Conservation (phyloP, 1,139 yeast species). For the Taphrina confusa region DNA sequence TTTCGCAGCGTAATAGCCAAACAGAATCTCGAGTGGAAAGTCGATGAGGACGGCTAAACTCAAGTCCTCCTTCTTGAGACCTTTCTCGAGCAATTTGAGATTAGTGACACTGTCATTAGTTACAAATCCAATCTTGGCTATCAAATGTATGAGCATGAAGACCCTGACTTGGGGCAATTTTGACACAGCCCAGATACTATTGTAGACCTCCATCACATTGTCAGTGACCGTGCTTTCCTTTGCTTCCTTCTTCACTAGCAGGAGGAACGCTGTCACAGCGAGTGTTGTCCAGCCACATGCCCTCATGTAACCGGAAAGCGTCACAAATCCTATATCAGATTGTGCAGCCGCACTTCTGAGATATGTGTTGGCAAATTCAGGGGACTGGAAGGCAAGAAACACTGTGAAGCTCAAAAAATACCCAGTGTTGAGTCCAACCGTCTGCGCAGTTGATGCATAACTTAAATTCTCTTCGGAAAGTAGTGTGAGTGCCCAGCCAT, state of each 20-base stretch:
- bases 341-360: conserved; percentile 58
- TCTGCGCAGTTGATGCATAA: conserved; percentile 97
- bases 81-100: conserved; percentile 85
- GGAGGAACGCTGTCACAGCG: conserved; percentile 63
- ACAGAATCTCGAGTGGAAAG: conserved; percentile 91
- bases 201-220: conserved; percentile 58
- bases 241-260: conserved; percentile 47
- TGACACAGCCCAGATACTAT: conserved; percentile 73
- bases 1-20: conserved; percentile 93
- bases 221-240: conserved; percentile 48
- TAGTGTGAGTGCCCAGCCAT: conserved; percentile 96
- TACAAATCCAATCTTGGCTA: conserved; percentile 89
- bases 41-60: conserved; percentile 91
- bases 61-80: conserved; percentile 87
- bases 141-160: conserved; percentile 69
- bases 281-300: conserved; percentile 78
- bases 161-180: conserved; percentile 74
- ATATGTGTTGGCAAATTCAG: conserved; percentile 87
- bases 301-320: conserved; percentile 71
- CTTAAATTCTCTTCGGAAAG: conserved; percentile 75
- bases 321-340: conserved; percentile 62
- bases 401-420: conserved; percentile 89
- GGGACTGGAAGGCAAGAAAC: conserved; percentile 84
- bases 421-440: conserved; percentile 90
- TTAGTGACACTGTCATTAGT: conserved; percentile 96